phyloP scores from a whole-genome alignment of 2,329 filamentous ascomycete genomes.

The Truncatella angustata region DNA sequence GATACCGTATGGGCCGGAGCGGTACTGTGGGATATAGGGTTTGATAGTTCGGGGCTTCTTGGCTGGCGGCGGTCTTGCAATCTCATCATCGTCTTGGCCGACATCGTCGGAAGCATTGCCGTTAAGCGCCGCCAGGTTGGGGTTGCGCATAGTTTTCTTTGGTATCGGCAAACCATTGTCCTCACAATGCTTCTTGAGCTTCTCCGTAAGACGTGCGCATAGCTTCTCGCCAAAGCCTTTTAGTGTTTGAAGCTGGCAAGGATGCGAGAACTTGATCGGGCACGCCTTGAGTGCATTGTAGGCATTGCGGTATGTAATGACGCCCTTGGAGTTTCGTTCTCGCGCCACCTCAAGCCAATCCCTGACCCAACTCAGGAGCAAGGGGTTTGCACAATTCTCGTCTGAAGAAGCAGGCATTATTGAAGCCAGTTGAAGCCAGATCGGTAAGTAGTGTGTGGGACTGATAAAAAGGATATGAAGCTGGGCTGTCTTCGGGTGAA shows the following conservation, averaged over 20 bases:
- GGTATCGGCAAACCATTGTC: constrained; percentile 70
- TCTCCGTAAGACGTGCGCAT: constrained; percentile 65
- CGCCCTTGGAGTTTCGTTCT: constrained; percentile 67
- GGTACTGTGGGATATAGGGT: constrained; percentile 67
- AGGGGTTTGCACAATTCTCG: constrained; percentile 61
- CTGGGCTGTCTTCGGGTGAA: too few relatives aligned
- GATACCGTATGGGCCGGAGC: constrained; percentile 74
- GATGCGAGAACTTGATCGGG: constrained; percentile 68
- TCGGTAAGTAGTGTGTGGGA: too few relatives aligned
- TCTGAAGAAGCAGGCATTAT: constrained; percentile 16
- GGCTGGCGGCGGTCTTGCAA: constrained; percentile 31
- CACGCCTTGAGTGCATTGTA: constrained; percentile 76
- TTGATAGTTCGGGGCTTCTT: constrained; percentile 62
- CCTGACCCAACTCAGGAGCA: constrained; percentile 71
- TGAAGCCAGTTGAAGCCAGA: background rate
- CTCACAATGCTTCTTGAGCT: constrained; percentile 58
- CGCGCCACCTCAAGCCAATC: constrained; percentile 72
- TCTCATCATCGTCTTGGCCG: constrained; percentile 31
- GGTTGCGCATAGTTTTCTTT: constrained; percentile 39
- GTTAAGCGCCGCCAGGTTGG: constrained; percentile 25
- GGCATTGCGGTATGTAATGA: constrained; percentile 71
- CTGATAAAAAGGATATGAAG: too few relatives aligned
- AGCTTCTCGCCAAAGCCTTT: constrained; percentile 72
- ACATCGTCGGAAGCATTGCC: constrained; percentile 30
- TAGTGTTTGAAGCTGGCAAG: constrained; percentile 70